Conservation (phyloP, 2,329 filamentous ascomycete genomes). For the Cadophora sp. region DNA sequence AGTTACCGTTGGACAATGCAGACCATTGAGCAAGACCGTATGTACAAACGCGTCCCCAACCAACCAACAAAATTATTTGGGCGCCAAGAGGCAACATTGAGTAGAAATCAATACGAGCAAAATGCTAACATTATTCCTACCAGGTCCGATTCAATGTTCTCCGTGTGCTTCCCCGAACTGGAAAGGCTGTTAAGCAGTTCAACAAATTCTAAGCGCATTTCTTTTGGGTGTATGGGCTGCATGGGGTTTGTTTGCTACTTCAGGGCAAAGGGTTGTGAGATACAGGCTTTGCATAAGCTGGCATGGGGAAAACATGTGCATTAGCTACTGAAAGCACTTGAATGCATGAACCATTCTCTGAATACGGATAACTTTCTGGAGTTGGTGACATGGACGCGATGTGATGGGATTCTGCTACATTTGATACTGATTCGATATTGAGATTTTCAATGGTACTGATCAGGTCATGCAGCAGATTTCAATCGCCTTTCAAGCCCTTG, state of each 20-base stretch:
- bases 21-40: slow-evolving; percentile 99
- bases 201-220: slow-evolving; percentile 84
- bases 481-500: neutral
- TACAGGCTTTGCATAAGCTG: slow-evolving; percentile 37
- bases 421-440: neutral
- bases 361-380: slow-evolving; percentile 14
- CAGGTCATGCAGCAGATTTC: neutral
- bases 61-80: neutral
- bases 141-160: slow-evolving; percentile 99
- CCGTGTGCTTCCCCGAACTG: slow-evolving; percentile 95
- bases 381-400: slow-evolving; percentile 11
- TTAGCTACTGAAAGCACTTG: slow-evolving; percentile 41
- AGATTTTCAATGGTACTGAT: neutral
- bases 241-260: slow-evolving; percentile 45
- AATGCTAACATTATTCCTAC: slow-evolving; percentile 28
- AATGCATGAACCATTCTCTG: slow-evolving; percentile 41
- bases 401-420: neutral
- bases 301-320: slow-evolving; percentile 41
- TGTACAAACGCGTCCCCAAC: slow-evolving; percentile 50
- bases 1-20: slow-evolving; percentile 99
- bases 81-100: neutral
- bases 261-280: slow-evolving; percentile 42
- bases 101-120: neutral
- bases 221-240: slow-evolving; percentile 43
- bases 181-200: slow-evolving; percentile 98